A percentile compares a stretch with the other conserved stretches of the same genome.
These are phyloP conservation scores for Monilinia polystroma DNA, from an alignment of 2,329 filamentous ascomycete genomes.

Conservation along the genomic window DNA sequence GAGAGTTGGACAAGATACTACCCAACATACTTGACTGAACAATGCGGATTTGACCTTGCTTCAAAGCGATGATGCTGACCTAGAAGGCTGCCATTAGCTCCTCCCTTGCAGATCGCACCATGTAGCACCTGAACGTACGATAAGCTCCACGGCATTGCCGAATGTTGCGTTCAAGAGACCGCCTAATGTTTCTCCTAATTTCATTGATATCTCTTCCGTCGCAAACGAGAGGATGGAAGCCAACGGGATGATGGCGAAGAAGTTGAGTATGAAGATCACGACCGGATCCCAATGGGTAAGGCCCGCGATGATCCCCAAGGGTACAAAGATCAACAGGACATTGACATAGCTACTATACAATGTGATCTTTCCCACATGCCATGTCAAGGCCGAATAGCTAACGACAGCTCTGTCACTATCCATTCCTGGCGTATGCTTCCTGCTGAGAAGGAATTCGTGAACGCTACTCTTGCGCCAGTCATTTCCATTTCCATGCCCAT, in stretches of 20 bases:
- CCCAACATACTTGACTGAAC: slow-evolving; percentile 97
- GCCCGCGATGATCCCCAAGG: slow-evolving; percentile 69
- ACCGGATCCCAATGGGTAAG: slow-evolving; percentile 50
- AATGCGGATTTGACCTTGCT: slow-evolving; percentile 83
- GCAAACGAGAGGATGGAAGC: slow-evolving; percentile 47
- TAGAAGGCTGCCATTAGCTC: slow-evolving; percentile 40
- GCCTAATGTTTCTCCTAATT: slow-evolving; percentile 56
- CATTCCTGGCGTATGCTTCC: slow-evolving; percentile 34
- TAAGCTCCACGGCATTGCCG: slow-evolving; percentile 56
- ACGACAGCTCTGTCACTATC: slow-evolving; percentile 34
- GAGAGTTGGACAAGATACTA: slow-evolving; percentile 89
- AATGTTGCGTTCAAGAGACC: slow-evolving; percentile 52
- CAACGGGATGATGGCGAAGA: slow-evolving; percentile 59
- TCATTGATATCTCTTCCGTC: slow-evolving; percentile 46
- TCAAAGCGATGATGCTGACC: slow-evolving; percentile 90
- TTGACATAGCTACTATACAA: slow-evolving; percentile 58
- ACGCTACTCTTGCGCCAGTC: slow-evolving; percentile 27
- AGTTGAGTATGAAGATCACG: slow-evolving; percentile 57
- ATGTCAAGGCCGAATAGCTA: slow-evolving; percentile 29
- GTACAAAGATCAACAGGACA: slow-evolving; percentile 72
- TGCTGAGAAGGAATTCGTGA: slow-evolving; percentile 34
- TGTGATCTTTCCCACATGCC: slow-evolving; percentile 37
- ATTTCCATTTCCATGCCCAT: slow-evolving; percentile 24
- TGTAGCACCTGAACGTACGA: slow-evolving; percentile 40
- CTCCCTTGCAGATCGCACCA: not conserved